These are phyloP conservation scores for Trichosporon coremiiforme DNA, from an alignment of 1,284 basidiomycete species.

Conservation along the genomic window DNA sequence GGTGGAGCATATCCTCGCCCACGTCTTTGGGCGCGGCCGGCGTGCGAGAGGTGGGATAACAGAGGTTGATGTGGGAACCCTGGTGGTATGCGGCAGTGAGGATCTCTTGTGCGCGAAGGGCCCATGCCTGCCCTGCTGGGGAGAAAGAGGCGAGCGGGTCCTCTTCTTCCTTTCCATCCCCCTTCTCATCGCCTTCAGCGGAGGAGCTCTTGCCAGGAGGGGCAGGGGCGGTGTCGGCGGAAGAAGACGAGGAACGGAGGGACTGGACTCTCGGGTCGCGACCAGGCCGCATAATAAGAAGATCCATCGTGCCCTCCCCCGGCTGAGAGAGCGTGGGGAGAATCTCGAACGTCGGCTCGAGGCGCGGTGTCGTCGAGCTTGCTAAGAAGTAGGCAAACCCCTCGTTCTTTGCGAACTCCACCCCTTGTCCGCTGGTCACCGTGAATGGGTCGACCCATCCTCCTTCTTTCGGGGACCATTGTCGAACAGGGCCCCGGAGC, in stretches of 20 bases:
- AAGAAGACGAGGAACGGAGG: too few species aligned
- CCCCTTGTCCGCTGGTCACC: background rate
- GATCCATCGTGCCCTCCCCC: slow-evolving; percentile 64
- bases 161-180: background rate
- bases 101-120: slow-evolving; percentile 56
- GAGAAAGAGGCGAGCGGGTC: background rate
- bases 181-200: too few species aligned
- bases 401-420: background rate
- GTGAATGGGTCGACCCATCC: slow-evolving; percentile 60
- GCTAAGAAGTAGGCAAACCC: slow-evolving; percentile 81
- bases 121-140: slow-evolving; percentile 29
- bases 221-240: too few species aligned
- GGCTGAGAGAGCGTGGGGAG: slow-evolving; percentile 62
- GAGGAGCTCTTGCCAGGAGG: too few species aligned
- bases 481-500: slow-evolving; percentile 56
- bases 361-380: slow-evolving; percentile 75
- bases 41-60: slow-evolving; percentile 59
- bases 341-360: slow-evolving; percentile 79
- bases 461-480: slow-evolving; percentile 65
- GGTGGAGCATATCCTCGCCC: slow-evolving; percentile 32
- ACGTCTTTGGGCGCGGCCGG: too few species aligned
- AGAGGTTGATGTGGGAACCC: slow-evolving; percentile 68
- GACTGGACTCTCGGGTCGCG: slow-evolving; percentile 63
- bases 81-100: slow-evolving; percentile 69
- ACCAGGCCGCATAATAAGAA: slow-evolving; percentile 76